Evolutionary conservation across 441 rosid species (phyloP).

Genomic region (Biscutella laevigata): DNA sequence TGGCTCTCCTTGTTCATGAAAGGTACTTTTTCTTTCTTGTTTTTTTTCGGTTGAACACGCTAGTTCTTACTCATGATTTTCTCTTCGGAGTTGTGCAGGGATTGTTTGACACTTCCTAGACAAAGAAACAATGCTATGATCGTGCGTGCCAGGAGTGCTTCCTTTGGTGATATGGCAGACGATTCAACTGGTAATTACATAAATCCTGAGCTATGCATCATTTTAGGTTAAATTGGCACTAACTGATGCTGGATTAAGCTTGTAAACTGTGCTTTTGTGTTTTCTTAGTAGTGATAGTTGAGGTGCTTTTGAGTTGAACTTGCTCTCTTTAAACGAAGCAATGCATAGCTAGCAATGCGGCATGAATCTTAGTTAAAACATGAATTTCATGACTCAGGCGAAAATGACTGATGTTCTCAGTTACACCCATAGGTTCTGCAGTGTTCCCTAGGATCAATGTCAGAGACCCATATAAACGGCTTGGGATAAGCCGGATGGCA

Average conservation of each 20-base stretch:
- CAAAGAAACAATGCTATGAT: constrained; percentile 33
- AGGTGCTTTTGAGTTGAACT: background rate
- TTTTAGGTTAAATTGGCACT: background rate
- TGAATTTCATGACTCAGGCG: background rate
- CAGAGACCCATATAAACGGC: constrained; percentile 80
- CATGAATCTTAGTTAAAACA: background rate
- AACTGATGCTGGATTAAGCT: background rate
- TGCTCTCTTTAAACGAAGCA: background rate
- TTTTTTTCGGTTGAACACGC: background rate
- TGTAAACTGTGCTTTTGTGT: background rate
- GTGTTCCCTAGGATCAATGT: constrained; percentile 78
- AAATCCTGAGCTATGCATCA: background rate
- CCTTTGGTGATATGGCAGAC: constrained; percentile 54
- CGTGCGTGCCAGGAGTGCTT: constrained; percentile 67
- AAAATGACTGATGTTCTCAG: background rate
- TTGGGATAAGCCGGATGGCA: constrained; percentile 89
- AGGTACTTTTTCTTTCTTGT: constrained; percentile 40
- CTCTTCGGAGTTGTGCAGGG: constrained; percentile 21
- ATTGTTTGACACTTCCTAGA: constrained; percentile 24
- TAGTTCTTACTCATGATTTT: constrained; percentile 10
- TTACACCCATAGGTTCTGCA: constrained; percentile 35
- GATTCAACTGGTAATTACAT: constrained; percentile 50
- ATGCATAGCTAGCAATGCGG: background rate
- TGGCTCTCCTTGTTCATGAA: constrained; percentile 17
- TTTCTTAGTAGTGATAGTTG: background rate